Base-by-base conservation (phyloP, 208 protist genomes). In the Acanthamoeba culbertsoni region DNA sequence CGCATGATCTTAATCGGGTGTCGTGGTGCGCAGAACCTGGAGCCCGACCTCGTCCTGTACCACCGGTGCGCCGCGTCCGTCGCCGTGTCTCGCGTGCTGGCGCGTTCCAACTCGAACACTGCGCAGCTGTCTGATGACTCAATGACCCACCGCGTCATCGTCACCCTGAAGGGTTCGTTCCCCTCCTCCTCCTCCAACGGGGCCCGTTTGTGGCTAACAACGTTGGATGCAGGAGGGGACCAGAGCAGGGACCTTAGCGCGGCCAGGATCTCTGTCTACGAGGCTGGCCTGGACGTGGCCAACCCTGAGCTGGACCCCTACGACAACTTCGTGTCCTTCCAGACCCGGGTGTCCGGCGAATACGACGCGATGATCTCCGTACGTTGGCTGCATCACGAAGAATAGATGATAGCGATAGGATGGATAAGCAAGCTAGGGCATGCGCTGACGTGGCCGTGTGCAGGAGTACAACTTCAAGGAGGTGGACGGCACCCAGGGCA, bases 241-340 rank as follows among this genome's bases (percentile, higher is more conserved):
- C n/a, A 84, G 73, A 84, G 73, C 73, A 48, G 73, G 26, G 73
- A 84, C 45, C 7, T 84, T 23, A 84, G 73, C 45, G 73, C 73
- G 26, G 73, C 73, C 1, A 48, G 73, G 28, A 84, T 93, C 43
- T 82, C 62, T 4, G 89, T 93, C 26, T 93, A 93, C 33, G 89
- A 93, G 53, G 89, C 89, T 20, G 89, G 89, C n/a, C 23, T 93
- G 46, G 89, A 93, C 33, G 89, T 93, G 12, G 89, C 68, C 71
- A 82, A 93, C 20, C 89, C 89, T 26, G 89, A 86, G 14, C 33
- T 93, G 46, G 71, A 84, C 53, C 48, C 71, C 53, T 65, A 84
- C 62, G 62, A 93, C 43, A 93, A 93, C 89, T 93, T 93, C 23
- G 89, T 93, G 45, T 51, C 63, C 33, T 93, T 93, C 89, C 89